A percentile compares a stretch with the other conserved stretches of the same genome.
Conservation (phyloP, 306 rosid species). For the Citrullus mucosospermus region DNA sequence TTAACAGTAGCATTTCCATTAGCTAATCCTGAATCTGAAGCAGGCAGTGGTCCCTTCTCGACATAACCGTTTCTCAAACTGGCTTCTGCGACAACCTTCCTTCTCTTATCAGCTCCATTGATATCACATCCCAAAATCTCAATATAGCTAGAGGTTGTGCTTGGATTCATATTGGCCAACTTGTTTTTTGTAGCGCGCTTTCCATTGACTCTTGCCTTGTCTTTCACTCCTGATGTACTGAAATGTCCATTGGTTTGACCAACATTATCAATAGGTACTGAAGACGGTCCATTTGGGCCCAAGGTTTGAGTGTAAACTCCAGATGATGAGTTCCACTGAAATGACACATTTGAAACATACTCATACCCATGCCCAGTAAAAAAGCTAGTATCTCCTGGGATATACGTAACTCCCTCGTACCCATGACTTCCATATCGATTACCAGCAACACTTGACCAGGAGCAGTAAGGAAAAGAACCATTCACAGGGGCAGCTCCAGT, state of each 20-base stretch:
- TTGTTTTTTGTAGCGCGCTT: conserved; percentile 29
- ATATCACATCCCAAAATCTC: conserved; percentile 35
- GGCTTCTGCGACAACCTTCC: conserved; percentile 44
- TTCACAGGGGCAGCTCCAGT: conserved; percentile 85
- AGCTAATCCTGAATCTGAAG: conserved; percentile 38
- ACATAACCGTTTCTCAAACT: conserved; percentile 37
- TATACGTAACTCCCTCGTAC: conserved; percentile 62
- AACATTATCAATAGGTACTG: conserved; percentile 31
- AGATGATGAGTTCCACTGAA: conserved; percentile 51
- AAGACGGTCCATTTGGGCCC: conserved; percentile 47
- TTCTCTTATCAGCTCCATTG: conserved; percentile 48
- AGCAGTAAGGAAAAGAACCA: conserved; percentile 86
- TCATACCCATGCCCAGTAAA: conserved; percentile 61
- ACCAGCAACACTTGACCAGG: conserved; percentile 62
- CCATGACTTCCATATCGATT: conserved; percentile 75
- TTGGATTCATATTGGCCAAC: conserved; percentile 32
- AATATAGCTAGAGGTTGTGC: conserved; percentile 19
- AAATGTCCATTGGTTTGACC: conserved; percentile 46
- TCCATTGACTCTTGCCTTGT: conserved; percentile 43
- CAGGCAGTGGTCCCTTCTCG: conserved; percentile 35
- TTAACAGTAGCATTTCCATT: conserved; percentile 47
- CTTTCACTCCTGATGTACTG: conserved; percentile 48
- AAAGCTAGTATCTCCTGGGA: conserved; percentile 47
- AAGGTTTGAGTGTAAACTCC: conserved; percentile 43
- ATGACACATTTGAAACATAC: conserved; percentile 63